Evolutionary conservation across 2,329 filamentous ascomycete species (phyloP).

Genomic region (Colletotrichum tropicale): DNA sequence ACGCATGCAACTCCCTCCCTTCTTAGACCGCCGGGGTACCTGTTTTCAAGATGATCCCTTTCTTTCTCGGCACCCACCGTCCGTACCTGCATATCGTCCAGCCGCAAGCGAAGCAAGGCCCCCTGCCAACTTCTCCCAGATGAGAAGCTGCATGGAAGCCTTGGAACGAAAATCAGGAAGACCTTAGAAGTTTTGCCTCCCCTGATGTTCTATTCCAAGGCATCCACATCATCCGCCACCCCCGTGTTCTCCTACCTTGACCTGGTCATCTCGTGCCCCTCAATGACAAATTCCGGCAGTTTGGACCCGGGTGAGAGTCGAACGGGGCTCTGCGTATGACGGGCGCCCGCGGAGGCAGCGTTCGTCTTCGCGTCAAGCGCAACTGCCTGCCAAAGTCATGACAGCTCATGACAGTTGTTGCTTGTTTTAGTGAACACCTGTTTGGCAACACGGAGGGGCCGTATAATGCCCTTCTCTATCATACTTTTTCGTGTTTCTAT

Average conservation of each 20-base stretch:
- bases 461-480: background rate
- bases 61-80: background rate
- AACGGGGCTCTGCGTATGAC: background rate
- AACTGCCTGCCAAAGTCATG: background rate
- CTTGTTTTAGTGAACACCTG: background rate
- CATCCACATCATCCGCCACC: background rate
- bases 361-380: background rate
- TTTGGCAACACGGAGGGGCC: background rate
- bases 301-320: background rate
- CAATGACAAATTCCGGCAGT: constrained; percentile 3
- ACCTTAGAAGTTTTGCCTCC: background rate
- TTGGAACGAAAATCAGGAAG: background rate
- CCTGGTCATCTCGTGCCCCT: background rate
- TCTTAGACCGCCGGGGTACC: background rate
- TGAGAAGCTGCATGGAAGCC: constrained; percentile 13
- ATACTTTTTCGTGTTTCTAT: background rate
- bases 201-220: background rate
- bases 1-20: background rate
- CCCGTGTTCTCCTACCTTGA: background rate
- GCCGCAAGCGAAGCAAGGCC: background rate
- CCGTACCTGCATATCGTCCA: constrained; percentile 5
- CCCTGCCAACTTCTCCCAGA: background rate
- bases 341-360: background rate
- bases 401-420: background rate
- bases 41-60: background rate